Base-by-base conservation (phyloP, 2,329 filamentous ascomycete species). In the Penicillium sp. region DNA sequence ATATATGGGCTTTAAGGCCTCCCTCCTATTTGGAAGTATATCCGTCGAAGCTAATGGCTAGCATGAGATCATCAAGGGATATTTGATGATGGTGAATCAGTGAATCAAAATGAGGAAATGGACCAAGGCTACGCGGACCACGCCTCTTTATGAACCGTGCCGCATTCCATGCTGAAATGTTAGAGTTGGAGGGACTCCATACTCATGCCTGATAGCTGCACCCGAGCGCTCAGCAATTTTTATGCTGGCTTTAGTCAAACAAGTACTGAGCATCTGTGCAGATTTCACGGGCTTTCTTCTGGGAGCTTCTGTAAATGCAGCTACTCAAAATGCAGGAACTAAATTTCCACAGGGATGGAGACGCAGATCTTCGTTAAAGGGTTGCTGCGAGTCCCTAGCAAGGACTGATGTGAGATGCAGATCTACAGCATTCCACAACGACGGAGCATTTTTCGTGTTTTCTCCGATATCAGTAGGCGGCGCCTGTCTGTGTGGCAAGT, bases 121-220 rank as follows among this genome's bases (percentile, higher is more conserved):
- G 20, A 13, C n/a, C n/a, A 20, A 31, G 14, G 7, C n/a, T 16
- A 45, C 16, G 40, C 37, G 13, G 9, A 5, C 9, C 5, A 34
- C 18, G 29, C 43, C 13, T 32, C 18, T 32, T n/a, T 10, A 38
- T 16, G 16, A 14, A 29, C 24, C 1, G 39, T 32, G 20, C 8
- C 43, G 52, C 60, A 63, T 63, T 61, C 58, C 54, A 56, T 24
- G 18, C 35, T 24, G 37, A 29, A n/a, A 31, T 45, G 5, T 34
- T 49, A 9, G 34, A 43, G 31, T 45, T 49, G 39, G 37, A 50
- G 38, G 20, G 32, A 16, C 11, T 37, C 9, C 43, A 47, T 50
- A 55, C 13, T 39, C 37, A 38, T 34, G 35, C 11, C 9, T 34
- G 18, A 38, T 10, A 26, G 22, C 4, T 8, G 14, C 9, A 39